These are phyloP conservation scores for Ascocoryne sarcoides DNA, from an alignment of 2,329 filamentous ascomycete genomes.

Conservation along the genomic window DNA sequence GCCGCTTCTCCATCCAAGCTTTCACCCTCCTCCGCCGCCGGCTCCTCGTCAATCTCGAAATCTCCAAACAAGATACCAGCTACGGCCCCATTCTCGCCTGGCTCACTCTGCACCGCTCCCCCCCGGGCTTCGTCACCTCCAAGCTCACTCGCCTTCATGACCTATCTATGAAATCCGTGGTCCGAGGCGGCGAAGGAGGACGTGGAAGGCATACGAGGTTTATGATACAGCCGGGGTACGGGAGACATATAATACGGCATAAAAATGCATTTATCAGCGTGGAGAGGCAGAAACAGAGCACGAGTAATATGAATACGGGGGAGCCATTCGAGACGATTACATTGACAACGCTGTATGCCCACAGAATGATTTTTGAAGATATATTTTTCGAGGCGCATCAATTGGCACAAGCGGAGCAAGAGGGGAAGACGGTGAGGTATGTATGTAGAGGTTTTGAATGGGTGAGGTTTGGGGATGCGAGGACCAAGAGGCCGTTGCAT, in stretches of 20 bases:
- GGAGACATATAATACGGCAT: slow-evolving; percentile 79
- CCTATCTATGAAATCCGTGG: slow-evolving; percentile 47
- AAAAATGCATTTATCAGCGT: slow-evolving; percentile 81
- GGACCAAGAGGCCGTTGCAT: slow-evolving; percentile 76
- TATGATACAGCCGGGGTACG: slow-evolving; percentile 82
- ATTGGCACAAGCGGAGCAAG: slow-evolving; percentile 68
- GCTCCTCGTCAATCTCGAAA: slow-evolving; percentile 90
- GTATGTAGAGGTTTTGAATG: slow-evolving; percentile 78
- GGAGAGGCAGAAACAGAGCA: slow-evolving; percentile 75
- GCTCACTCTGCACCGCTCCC: slow-evolving; percentile 75
- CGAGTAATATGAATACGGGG: slow-evolving; percentile 65
- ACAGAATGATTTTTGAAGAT: slow-evolving; percentile 81
- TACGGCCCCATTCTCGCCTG: slow-evolving; percentile 93
- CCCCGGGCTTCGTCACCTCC: slow-evolving; percentile 36
- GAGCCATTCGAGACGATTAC: slow-evolving; percentile 92
- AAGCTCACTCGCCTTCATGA: slow-evolving; percentile 52
- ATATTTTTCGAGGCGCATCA: slow-evolving; percentile 82
- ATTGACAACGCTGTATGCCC: slow-evolving; percentile 81
- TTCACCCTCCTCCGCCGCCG: slow-evolving; percentile 71
- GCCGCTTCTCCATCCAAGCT: slow-evolving; percentile 64
- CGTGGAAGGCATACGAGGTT: slow-evolving; percentile 65
- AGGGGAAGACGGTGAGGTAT: slow-evolving; percentile 91
- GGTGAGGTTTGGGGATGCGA: slow-evolving; percentile 73
- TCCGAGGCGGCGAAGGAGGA: slow-evolving; percentile 56
- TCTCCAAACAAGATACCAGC: slow-evolving; percentile 85